Conservation (phyloP, 192 early-diverging fungal genomes). For the Dimargaris cristalligena region DNA sequence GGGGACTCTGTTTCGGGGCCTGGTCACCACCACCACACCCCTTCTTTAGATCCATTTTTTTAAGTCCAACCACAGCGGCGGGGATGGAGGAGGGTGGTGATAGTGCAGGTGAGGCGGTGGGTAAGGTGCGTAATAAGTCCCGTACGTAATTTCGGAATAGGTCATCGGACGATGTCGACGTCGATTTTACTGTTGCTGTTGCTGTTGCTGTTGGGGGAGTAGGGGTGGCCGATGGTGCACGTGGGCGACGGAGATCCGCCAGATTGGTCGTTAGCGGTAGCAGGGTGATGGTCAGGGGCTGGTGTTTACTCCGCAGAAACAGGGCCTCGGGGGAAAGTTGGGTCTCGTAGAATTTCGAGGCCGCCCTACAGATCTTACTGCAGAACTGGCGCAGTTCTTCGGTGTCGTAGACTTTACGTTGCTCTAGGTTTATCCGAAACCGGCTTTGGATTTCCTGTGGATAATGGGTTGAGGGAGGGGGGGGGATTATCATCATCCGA, state of each 20-base stretch:
- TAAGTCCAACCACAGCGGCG: not conserved
- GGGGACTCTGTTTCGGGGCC: too few species aligned
- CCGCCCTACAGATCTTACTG: constrained; percentile 47
- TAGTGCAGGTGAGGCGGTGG: not conserved
- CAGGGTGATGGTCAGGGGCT: not conserved
- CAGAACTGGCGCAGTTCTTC: constrained; percentile 51
- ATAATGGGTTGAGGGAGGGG: not conserved
- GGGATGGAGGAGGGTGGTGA: not conserved
- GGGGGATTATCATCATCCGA: not conserved
- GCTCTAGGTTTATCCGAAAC: constrained; percentile 49
- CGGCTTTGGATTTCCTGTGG: constrained; percentile 32
- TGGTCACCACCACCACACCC: too few species aligned
- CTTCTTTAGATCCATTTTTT: too few species aligned
- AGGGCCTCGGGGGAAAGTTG: constrained; percentile 64
- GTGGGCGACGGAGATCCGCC: not conserved
- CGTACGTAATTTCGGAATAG: not conserved
- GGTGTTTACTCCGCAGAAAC: constrained; percentile 34
- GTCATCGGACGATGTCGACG: not conserved
- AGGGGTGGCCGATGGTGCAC: too few species aligned
- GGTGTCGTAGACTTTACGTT: constrained; percentile 65
- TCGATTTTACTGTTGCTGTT: too few species aligned
- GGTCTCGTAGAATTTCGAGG: constrained; percentile 43
- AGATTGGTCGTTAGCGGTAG: not conserved
- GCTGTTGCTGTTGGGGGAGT: too few species aligned
- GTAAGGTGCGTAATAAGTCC: not conserved